Percentiles rank a stretch among this genome's conserved stretches.
Conservation (phyloP, 768 basidiomycete species). For the Polyporus arcularius region DNA sequence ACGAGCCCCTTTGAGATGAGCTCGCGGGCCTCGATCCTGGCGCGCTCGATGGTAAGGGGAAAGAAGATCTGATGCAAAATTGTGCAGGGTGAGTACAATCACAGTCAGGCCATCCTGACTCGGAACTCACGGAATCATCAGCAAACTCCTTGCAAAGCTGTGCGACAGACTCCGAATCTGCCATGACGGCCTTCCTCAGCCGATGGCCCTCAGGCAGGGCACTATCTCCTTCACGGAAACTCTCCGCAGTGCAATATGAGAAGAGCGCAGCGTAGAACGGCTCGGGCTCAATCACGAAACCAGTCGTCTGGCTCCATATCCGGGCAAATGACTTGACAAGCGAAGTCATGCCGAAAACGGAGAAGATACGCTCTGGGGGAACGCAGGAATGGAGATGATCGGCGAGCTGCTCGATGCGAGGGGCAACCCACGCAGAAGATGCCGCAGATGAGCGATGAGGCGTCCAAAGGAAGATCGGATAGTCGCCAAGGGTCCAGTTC, state of each 20-base stretch:
- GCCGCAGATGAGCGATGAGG: conserved; percentile 30
- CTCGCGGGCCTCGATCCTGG: conserved; percentile 45
- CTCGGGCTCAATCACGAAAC: conserved; percentile 37
- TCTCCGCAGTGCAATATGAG: conserved; percentile 43
- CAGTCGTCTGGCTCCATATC: conserved; percentile 46
- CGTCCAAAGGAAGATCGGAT: conserved; percentile 57
- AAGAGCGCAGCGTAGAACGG: conserved; percentile 55
- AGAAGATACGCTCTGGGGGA: conserved; percentile 48
- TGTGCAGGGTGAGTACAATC: conserved; percentile 5
- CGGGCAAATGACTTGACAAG: conserved; percentile 45
- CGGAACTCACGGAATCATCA: conserved; percentile 47
- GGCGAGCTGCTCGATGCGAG: conserved; percentile 39
- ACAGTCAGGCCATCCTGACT: not conserved
- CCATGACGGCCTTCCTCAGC: conserved; percentile 39
- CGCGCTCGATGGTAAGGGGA: conserved; percentile 40
- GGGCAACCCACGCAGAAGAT: conserved; percentile 34
- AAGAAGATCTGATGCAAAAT: conserved; percentile 44
- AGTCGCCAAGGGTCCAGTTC: conserved; percentile 42
- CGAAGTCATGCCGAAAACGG: conserved; percentile 47
- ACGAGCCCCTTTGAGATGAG: conserved; percentile 50
- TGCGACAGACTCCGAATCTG: conserved; percentile 44
- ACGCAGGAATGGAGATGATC: conserved; percentile 40
- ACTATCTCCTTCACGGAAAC: conserved; percentile 32
- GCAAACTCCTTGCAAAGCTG: conserved; percentile 53
- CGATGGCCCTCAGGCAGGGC: conserved; percentile 35